Base-by-base conservation (phyloP, 495 filamentous ascomycete genomes). In the Penicillium waksmanii region DNA sequence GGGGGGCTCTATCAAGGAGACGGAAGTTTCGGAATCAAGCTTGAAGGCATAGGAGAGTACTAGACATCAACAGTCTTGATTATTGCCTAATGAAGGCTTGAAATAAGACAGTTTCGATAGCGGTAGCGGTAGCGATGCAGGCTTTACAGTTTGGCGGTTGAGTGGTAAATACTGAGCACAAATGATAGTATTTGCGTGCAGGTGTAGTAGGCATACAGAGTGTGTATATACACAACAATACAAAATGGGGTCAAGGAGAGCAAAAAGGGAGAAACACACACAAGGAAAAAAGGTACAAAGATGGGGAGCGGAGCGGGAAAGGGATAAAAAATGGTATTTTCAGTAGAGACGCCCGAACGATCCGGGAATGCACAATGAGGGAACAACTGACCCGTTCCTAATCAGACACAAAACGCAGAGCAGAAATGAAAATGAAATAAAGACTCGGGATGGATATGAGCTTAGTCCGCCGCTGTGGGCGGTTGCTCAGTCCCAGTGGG, bases 261-360 rank as follows among this genome's bases (percentile, higher is more conserved):
- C 12, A 47, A 4, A 3, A 44, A 38, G 17, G 40, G 44, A 11
- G 21, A 15, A 38, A 27, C 36, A 40, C 23, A 27, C 23, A 35
- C 27, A 54, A 34, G 12, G 27, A 40, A 51, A 56, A 5, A 15
- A 33, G 15, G 36, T 38, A 38, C 36, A 38, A 38, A 51, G 51
- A 25, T 15, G 27, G 43, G 40, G 43, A 6, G 48, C 35, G 23
- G 23, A 23, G 23, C 23, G 23, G 49, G 61, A 33, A 56, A 58
- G 31, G 23, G 19, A 3, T 33, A 56, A 50, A 58, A 53, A 61
- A 69, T 72, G 67, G 60, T 64, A 67, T 63, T 66, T 65, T 70
- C 63, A 60, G 56, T 67, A 69, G 40, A 61, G 63, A 70, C 68
- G 68, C 66, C 68, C 60, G 65, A 70, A 62, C 63, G 58, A 61